Base-by-base conservation (phyloP, 139 green algal species). In the Coelastrella sp. region DNA sequence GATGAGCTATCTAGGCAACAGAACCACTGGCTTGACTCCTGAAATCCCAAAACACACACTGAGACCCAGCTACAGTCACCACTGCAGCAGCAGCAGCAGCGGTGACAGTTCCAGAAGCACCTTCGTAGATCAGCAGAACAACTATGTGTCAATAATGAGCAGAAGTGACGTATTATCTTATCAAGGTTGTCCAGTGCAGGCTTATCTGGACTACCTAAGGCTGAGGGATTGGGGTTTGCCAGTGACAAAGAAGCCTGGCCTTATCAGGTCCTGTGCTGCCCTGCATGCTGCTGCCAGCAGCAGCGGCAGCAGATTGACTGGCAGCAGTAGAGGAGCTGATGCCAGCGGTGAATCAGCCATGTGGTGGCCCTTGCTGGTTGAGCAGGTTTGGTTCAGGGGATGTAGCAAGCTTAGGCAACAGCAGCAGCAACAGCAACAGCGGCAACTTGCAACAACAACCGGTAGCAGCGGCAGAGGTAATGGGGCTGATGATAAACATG, bases 1-100 rank as follows among this genome's bases (percentile, higher is more conserved):
- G 2, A 32, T 74, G 17, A 74, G 37, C 37, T 84, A 71, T 40
- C 40, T 84, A 2, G 77, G 77, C n/a, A 69, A 84, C 60, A 43
- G 5, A 15, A 75, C 51, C 15, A 38, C 34, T 5, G 51, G 34
- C 19, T n/a, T 81, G 4, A 69, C 50, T n/a, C 74, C 74, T 35
- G 51, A 81, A 7, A n/a, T 81, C 8, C 74, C 74, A 35, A 3
- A 69, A n/a, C 74, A 81, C 34, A 41, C 35, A 3, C 51, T 81
- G 74, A 0, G 35, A 13, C 66, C 74, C 50, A 7, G 5, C 6
- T 34, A 27, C 43, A 27, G 40, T 8, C 6, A 15, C 15, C 4
- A 27, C 11, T 43, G 72, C 45, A 38, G 60, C 30, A 34, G 30
- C 74, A 35, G 17, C 74, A 53, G 17, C 74, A 57, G 51, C 32